These are phyloP conservation scores for Aspergillus niger DNA, from an alignment of 2,329 filamentous ascomycete genomes.

Conservation along the genomic window DNA sequence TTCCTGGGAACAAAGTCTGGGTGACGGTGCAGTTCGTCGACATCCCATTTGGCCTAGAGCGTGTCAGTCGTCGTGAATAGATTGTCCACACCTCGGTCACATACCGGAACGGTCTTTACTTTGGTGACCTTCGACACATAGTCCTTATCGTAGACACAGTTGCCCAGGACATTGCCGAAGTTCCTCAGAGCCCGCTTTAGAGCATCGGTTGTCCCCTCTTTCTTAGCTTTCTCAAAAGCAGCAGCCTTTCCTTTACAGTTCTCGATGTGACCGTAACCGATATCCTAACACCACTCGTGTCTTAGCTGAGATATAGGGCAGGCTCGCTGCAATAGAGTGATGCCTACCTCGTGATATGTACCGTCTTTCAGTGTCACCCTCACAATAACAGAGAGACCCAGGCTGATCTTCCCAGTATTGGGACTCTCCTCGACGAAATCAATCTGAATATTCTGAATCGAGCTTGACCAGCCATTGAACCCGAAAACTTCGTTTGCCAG, in stretches of 20 bases:
- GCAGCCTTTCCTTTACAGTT: slow-evolving; percentile 94
- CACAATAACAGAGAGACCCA: slow-evolving; percentile 88
- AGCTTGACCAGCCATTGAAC: slow-evolving; percentile 96
- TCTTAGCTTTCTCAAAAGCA: slow-evolving; percentile 98
- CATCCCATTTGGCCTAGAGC: slow-evolving; percentile 67
- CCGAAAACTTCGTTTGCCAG: slow-evolving; percentile 94
- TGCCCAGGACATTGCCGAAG: slow-evolving; percentile 96
- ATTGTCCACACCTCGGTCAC: slow-evolving; percentile 10
- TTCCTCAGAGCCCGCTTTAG: slow-evolving; percentile 85
- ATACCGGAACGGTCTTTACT: slow-evolving; percentile 72
- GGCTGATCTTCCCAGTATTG: slow-evolving; percentile 73
- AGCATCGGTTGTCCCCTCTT: slow-evolving; percentile 93
- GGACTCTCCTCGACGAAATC: slow-evolving; percentile 91
- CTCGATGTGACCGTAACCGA: slow-evolving; percentile 95
- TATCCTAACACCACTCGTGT: slow-evolving; percentile 57
- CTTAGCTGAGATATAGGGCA: slow-evolving; percentile 6
- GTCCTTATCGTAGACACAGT: slow-evolving; percentile 96
- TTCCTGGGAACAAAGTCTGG: slow-evolving; percentile 69
- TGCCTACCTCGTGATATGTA: slow-evolving; percentile 78
- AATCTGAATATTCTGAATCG: slow-evolving; percentile 91
- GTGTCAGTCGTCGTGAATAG: slow-evolving; percentile 17
- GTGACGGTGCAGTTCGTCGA: slow-evolving; percentile 79
- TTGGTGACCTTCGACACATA: slow-evolving; percentile 89
- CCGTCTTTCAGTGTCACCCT: slow-evolving; percentile 88
- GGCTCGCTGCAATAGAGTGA: background rate